Evolutionary conservation across 495 filamentous ascomycete species (phyloP).

Genomic region (Aspergillus conjunctus): DNA sequence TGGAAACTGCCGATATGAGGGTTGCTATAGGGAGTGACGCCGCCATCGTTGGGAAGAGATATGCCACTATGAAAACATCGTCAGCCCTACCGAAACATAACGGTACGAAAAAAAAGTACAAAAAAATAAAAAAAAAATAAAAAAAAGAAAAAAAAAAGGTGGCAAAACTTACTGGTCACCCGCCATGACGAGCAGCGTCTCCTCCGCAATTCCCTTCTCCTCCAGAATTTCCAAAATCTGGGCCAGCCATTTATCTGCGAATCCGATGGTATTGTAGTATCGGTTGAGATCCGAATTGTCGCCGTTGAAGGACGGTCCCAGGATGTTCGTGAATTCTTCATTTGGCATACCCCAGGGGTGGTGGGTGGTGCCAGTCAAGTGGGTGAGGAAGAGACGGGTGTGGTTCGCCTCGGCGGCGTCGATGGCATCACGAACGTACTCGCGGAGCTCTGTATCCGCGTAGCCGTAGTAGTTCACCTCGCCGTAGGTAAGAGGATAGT

Average conservation of each 20-base stretch:
- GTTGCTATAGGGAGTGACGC: constrained; percentile 52
- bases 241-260: constrained; percentile 47
- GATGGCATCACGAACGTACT: constrained; percentile 52
- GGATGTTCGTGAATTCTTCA: constrained; percentile 36
- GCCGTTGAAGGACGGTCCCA: constrained; percentile 24
- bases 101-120: neutral
- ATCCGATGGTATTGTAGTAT: constrained; percentile 47
- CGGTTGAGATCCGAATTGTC: constrained; percentile 39
- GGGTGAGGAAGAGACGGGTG: constrained; percentile 49
- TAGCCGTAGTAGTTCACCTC: constrained; percentile 56
- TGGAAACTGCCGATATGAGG: constrained; percentile 53
- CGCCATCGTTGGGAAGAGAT: constrained; percentile 47
- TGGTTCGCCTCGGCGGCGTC: constrained; percentile 45
- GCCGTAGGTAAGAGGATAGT: constrained; percentile 36
- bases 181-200: constrained; percentile 53
- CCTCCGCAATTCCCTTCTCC: constrained; percentile 49
- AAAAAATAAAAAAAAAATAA: neutral
- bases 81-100: neutral
- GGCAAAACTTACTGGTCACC: constrained; percentile 41
- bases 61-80: constrained; percentile 32
- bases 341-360: constrained; percentile 48
- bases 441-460: constrained; percentile 45
- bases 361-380: constrained; percentile 53
- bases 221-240: constrained; percentile 49
- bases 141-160: neutral